Conservation (phyloP, 2,329 filamentous ascomycete genomes). For the Claviceps fusiformis region DNA sequence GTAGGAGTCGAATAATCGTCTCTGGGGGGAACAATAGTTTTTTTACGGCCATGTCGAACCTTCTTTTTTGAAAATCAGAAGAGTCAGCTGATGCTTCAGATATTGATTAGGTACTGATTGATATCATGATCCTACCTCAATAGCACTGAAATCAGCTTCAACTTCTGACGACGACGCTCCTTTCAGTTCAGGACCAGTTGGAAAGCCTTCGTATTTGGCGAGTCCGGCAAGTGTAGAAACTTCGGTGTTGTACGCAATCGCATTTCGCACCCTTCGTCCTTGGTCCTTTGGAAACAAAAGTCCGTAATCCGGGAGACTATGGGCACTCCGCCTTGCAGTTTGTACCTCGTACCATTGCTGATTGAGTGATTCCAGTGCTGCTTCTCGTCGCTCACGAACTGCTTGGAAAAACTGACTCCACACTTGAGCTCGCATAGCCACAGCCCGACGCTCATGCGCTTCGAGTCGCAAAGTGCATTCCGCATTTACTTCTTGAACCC, state of each 20-base stretch:
- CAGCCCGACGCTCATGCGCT: constrained; percentile 58
- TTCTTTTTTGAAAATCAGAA: constrained; percentile 15
- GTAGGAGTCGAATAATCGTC: constrained; percentile 35
- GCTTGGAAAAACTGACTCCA: constrained; percentile 86
- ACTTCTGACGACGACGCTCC: constrained; percentile 60
- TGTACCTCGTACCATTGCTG: constrained; percentile 90
- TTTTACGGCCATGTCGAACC: constrained; percentile 21
- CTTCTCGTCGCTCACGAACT: constrained; percentile 70
- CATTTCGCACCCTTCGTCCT: constrained; percentile 67
- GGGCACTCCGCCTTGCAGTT: constrained; percentile 69
- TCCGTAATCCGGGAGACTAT: constrained; percentile 68
- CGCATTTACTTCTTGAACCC: constrained; percentile 60
- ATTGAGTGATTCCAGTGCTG: constrained; percentile 65
- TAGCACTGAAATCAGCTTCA: constrained; percentile 77
- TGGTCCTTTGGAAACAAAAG: constrained; percentile 67
- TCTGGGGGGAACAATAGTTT: constrained; percentile 26
- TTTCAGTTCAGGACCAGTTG: constrained; percentile 75
- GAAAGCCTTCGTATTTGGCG: constrained; percentile 92
- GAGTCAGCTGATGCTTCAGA: constrained; percentile 8
- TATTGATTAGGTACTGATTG: not conserved
- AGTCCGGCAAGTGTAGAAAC: constrained; percentile 83
- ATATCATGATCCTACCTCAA: constrained; percentile 47
- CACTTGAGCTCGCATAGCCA: constrained; percentile 73
- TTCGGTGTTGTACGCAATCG: constrained; percentile 86
- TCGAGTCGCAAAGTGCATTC: constrained; percentile 62